A percentile compares a stretch with the other conserved stretches of the same genome.
Conservation (phyloP, 257 asterid genomes). For the Penstemon newberryi region DNA sequence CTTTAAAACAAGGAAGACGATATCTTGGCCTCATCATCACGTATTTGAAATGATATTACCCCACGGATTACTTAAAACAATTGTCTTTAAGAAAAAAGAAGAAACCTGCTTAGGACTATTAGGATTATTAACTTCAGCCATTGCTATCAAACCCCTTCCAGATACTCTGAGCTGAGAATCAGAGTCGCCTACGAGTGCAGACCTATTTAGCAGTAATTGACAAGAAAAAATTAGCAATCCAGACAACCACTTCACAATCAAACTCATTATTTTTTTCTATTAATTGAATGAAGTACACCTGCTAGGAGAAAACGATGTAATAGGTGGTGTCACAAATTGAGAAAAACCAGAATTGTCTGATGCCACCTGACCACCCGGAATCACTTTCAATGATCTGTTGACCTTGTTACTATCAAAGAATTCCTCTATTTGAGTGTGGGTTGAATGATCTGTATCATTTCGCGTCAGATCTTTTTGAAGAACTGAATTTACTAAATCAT, state of each 20-base stretch:
- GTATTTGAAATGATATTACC: background rate
- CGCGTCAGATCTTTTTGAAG: constrained; percentile 36
- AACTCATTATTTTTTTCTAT: constrained; percentile 11
- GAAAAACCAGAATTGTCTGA: constrained; percentile 49
- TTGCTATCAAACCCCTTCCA: constrained; percentile 56
- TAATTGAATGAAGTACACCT: constrained; percentile 49
- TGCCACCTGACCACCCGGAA: constrained; percentile 50
- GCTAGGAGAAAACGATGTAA: constrained; percentile 50
- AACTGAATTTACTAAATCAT: constrained; percentile 34
- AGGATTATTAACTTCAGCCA: constrained; percentile 49
- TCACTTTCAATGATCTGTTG: constrained; percentile 50
- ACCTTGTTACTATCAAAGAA: constrained; percentile 30
- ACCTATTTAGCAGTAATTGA: constrained; percentile 43
- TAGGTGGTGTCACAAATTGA: constrained; percentile 57
- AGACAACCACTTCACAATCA: constrained; percentile 21
- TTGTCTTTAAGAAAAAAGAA: constrained; percentile 9
- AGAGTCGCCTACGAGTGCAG: constrained; percentile 49
- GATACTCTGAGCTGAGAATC: constrained; percentile 49
- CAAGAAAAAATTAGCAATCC: constrained; percentile 16
- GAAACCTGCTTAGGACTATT: constrained; percentile 72
- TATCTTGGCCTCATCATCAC: background rate
- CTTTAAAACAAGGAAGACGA: constrained; percentile 10
- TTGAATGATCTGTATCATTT: constrained; percentile 32
- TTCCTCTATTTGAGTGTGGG: constrained; percentile 30
- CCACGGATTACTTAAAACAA: constrained; percentile 1